Conservation (phyloP, 164 flowering plant species). For the Aristolochia fimbriata region DNA sequence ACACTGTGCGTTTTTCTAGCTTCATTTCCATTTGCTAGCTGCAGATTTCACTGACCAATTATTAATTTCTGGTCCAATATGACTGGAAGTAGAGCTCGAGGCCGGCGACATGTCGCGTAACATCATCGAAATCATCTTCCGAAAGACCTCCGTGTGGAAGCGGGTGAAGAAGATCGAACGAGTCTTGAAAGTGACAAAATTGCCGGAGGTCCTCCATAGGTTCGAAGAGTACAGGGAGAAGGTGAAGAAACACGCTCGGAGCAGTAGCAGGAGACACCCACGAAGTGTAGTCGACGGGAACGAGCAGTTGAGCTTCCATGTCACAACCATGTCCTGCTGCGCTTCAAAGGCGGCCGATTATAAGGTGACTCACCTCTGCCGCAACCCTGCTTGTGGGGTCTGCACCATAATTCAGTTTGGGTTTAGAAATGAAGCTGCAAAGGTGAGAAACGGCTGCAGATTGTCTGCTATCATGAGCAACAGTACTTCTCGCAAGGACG, state of each 20-base stretch:
- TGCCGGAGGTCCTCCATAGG: slow-evolving; percentile 17
- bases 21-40: no score
- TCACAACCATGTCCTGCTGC: slow-evolving; percentile 30
- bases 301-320: slow-evolving; percentile 33
- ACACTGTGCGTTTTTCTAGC: no score
- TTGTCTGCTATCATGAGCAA: slow-evolving; percentile 18
- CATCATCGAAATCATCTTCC: slow-evolving; percentile 36
- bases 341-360: not conserved
- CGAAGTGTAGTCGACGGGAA: slow-evolving; percentile 44
- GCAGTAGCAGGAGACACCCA: slow-evolving; percentile 18
- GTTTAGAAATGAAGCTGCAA: slow-evolving; percentile 19
- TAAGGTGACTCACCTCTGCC: slow-evolving; percentile 22
- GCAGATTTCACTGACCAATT: not conserved
- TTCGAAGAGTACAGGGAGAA: slow-evolving; percentile 40
- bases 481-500: slow-evolving; percentile 1
- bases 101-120: slow-evolving; percentile 41
- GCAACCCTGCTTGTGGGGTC: slow-evolving; percentile 23
- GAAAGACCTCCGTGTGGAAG: slow-evolving; percentile 17
- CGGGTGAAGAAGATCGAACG: slow-evolving; percentile 15
- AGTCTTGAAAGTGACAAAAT: slow-evolving; percentile 33
- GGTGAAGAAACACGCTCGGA: slow-evolving; percentile 27
- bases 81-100: slow-evolving; percentile 20
- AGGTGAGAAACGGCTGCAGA: slow-evolving; percentile 15
- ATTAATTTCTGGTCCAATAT: no score
- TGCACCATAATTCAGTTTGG: slow-evolving; percentile 29